phyloP scores from a whole-genome alignment of 2,329 filamentous ascomycete species.

The Aspergillus sp. region DNA sequence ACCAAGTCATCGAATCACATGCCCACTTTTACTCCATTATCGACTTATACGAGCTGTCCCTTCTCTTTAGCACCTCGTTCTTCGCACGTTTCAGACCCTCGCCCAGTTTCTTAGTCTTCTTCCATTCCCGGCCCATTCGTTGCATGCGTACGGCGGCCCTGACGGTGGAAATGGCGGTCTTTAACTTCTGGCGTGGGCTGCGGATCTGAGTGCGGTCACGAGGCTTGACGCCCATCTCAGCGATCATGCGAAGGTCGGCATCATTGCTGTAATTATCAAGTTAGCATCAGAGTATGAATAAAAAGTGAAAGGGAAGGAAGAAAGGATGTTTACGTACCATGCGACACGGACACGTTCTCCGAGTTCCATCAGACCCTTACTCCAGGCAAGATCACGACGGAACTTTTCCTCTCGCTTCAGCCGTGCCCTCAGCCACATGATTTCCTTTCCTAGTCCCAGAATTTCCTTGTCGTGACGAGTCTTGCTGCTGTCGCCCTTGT shows the following conservation, averaged over 20 bases:
- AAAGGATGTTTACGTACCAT: constrained; percentile 60
- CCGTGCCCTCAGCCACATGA: constrained; percentile 79
- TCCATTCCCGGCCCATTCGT: constrained; percentile 40
- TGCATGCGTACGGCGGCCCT: constrained; percentile 42
- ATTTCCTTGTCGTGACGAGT: constrained; percentile 57
- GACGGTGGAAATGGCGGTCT: constrained; percentile 36
- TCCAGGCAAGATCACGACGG: constrained; percentile 72
- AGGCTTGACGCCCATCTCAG: constrained; percentile 66
- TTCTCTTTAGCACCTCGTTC: constrained; percentile 33
- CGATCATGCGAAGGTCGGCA: constrained; percentile 77
- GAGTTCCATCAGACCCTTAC: constrained; percentile 80
- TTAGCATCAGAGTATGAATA: constrained; percentile 5
- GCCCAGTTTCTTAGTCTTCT: constrained; percentile 35
- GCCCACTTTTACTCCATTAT: constrained; percentile 9
- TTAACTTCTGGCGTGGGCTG: constrained; percentile 36
- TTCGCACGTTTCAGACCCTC: constrained; percentile 40
- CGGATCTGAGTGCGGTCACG: constrained; percentile 24
- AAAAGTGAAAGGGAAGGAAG: constrained; percentile 2
- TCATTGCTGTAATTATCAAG: constrained; percentile 64
- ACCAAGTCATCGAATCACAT: constrained; percentile 28
- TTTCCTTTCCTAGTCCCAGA: constrained; percentile 77
- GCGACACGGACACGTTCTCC: constrained; percentile 58
- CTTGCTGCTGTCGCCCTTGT: constrained; percentile 36
- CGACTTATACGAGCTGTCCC: constrained; percentile 24
- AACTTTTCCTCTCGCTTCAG: constrained; percentile 75